Conservation (phyloP, 2,329 filamentous ascomycete genomes). For the Fusarium beomiforme region DNA sequence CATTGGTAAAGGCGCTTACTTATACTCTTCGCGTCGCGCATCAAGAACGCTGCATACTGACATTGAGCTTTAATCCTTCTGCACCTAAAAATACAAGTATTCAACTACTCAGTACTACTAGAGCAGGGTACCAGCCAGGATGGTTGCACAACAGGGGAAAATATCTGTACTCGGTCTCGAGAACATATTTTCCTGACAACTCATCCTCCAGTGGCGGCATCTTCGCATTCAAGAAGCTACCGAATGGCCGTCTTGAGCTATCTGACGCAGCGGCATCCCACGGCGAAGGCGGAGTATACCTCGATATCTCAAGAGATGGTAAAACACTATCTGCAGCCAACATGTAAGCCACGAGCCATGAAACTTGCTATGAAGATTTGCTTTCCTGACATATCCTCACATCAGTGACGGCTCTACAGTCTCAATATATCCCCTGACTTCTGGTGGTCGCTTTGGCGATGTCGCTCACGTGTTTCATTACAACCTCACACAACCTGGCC, state of each 20-base stretch:
- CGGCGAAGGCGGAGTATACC: neutral
- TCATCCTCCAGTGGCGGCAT: neutral
- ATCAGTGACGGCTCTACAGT: neutral
- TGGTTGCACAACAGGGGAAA: neutral
- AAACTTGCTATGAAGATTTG: too few relatives aligned
- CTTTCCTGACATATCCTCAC: neutral
- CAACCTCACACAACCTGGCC: neutral
- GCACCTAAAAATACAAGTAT: neutral
- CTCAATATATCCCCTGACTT: neutral
- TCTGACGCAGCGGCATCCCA: neutral
- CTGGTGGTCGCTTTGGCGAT: neutral
- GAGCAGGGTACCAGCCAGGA: neutral
- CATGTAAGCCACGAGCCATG: neutral
- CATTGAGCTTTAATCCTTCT: neutral
- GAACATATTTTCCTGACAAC: neutral
- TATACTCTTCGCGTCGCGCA: neutral
- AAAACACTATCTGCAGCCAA: neutral
- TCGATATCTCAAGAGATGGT: neutral
- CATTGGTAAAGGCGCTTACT: neutral
- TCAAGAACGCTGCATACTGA: neutral
- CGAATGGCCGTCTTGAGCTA: neutral
- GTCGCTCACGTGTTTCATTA: neutral
- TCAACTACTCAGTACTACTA: neutral
- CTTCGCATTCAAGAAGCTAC: neutral
- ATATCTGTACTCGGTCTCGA: neutral